Conservation (phyloP, 371 early-diverging fungal genomes). For the Parasitella parasitica region DNA sequence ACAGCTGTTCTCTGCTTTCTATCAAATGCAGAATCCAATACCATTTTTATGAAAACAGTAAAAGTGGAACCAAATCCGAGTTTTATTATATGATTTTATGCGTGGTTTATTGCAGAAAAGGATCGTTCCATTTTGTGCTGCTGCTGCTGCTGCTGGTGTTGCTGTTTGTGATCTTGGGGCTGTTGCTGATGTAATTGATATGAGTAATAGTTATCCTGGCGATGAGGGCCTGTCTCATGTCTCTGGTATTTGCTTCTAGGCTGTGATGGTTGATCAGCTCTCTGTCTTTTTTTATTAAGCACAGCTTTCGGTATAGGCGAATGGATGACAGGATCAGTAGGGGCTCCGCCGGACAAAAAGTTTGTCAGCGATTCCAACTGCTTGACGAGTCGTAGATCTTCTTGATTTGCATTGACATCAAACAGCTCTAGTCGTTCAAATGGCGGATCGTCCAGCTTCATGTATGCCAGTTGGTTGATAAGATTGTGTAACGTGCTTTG, state of each 20-base stretch:
- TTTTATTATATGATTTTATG: neutral
- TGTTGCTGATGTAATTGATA: neutral
- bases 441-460: conserved; percentile 44
- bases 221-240: neutral
- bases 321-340: neutral
- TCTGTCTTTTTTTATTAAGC: neutral
- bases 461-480: conserved; percentile 5
- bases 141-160: neutral
- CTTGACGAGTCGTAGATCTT: neutral
- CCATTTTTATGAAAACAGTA: too few relatives aligned
- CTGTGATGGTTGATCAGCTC: neutral
- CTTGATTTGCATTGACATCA: conserved; percentile 12
- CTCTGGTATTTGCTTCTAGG: neutral
- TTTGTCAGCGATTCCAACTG: conserved; percentile 22
- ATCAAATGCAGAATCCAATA: neutral
- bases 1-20: too few relatives aligned
- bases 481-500: conserved; percentile 21
- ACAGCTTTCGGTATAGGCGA: neutral
- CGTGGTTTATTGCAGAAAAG: neutral
- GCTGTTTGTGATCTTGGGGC: neutral
- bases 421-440: conserved; percentile 37
- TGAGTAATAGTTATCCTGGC: neutral
- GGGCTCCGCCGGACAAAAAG: conserved; percentile 13
- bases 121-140: neutral
- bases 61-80: neutral